A percentile compares a stretch with the other conserved stretches of the same genome.
Evolutionary conservation across 2,329 filamentous ascomycete genomes (phyloP).

Genomic region (Xylariaceae sp.): DNA sequence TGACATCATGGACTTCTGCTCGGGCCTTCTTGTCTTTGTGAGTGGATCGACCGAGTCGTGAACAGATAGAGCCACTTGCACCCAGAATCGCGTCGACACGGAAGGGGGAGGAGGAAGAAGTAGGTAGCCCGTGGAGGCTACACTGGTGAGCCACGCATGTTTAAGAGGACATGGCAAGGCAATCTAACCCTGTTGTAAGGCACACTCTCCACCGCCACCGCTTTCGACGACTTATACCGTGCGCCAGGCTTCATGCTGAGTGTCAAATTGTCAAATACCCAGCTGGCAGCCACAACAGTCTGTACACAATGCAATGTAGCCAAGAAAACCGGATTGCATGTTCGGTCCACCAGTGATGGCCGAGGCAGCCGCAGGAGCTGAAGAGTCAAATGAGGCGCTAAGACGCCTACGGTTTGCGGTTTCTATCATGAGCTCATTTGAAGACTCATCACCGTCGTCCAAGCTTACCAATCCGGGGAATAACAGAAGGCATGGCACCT

Average conservation of each 20-base stretch:
- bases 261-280: background rate
- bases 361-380: slow-evolving; percentile 34
- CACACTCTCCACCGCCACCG: slow-evolving; percentile 11
- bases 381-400: slow-evolving; percentile 26
- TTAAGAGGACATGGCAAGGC: slow-evolving; percentile 9
- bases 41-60: slow-evolving; percentile 4
- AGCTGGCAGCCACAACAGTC: slow-evolving; percentile 14
- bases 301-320: slow-evolving; percentile 22
- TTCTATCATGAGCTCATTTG: too few species aligned
- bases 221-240: slow-evolving; percentile 3
- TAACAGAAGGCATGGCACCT: too few species aligned
- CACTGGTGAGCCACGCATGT: slow-evolving; percentile 3
- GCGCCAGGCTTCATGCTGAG: background rate
- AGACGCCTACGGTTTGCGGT: slow-evolving; percentile 8
- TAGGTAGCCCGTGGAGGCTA: slow-evolving; percentile 1
- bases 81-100: slow-evolving; percentile 2
- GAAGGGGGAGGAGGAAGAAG: slow-evolving; percentile 7
- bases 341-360: slow-evolving; percentile 24
- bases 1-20: slow-evolving; percentile 21
- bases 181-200: slow-evolving; percentile 8
- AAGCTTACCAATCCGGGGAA: too few species aligned
- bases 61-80: slow-evolving; percentile 3
- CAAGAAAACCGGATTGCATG: background rate
- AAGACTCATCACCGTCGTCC: too few species aligned
- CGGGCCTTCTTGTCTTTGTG: slow-evolving; percentile 8